Evolutionary conservation across 2,329 filamentous ascomycete genomes (phyloP), one percentile per base, ranked within the genome.

Genomic region (Colletotrichum ledebouriae): DNA sequence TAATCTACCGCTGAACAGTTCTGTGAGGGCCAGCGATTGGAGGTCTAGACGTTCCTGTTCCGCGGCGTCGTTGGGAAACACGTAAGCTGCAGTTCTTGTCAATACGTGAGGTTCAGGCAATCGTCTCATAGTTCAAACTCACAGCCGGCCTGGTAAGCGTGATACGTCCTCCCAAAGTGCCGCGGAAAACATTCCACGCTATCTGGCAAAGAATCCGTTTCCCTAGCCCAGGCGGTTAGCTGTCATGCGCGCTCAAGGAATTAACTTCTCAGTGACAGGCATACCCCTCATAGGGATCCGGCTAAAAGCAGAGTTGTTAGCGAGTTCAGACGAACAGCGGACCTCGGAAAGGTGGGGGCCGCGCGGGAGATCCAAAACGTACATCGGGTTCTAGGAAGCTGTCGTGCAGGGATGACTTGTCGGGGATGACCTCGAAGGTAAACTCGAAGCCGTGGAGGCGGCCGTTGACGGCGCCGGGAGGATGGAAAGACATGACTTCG

Each of bases 111-210:
- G 6, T 25, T 29, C 10, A 1, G 6, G 29, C 6, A 4, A 15
- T n/a, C 12, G 17, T 10, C 17, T 10, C 39, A 4, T 11, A 15
- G 2, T n/a, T n/a, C 13, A 11, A 11, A 78, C 82, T 72, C 75
- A 84, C 82, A 84, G 22, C 82, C 82, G 52, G 82, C 81, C 64
- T 77, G 77, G 66, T 83, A 85, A 3, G 82, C 81, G 71, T 84
- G 82, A 73, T 83, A 85, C 2, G 81, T 84, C 34, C 82, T 78
- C 11, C 83, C 82, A 68, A 82, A 83, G 68, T 81, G 78, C 59
- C 79, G 76, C 1, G 81, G 81, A 17, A 80, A 83, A 63, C 78
- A 75, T 65, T 76, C 75, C n/a, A 83, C 77, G 69, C 80, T 82
- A 39, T 82, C 80, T 10, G 80, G 77, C 47, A 83, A 71, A 13